Conservation (phyloP, 2,329 filamentous ascomycete genomes). For the Ambrosiella xylebori region DNA sequence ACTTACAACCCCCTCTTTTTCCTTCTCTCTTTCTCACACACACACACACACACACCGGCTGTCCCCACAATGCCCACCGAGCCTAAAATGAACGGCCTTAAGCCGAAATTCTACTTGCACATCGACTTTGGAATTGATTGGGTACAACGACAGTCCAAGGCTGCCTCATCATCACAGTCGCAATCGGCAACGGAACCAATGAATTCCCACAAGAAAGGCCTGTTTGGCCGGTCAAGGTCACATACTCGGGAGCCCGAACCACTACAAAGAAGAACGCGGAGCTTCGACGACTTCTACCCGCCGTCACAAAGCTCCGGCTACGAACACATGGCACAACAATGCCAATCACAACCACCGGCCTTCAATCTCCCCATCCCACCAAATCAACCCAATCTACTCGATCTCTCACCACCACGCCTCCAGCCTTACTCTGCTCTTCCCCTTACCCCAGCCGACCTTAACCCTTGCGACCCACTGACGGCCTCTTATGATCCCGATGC, state of each 20-base stretch:
- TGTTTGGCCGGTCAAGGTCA: conserved; percentile 12
- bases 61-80: conserved; percentile 14
- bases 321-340: neutral
- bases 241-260: conserved; percentile 15
- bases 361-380: neutral
- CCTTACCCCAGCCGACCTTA: conserved; percentile 9
- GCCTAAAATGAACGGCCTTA: conserved; percentile 8
- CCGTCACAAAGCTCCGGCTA: conserved; percentile 12
- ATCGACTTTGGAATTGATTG: conserved; percentile 36
- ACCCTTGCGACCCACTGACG: conserved; percentile 9
- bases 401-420: neutral
- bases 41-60: neutral
- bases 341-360: neutral
- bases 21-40: neutral
- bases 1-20: neutral
- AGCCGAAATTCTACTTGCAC: conserved; percentile 28
- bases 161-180: conserved; percentile 18
- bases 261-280: conserved; percentile 14
- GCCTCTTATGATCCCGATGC: neutral
- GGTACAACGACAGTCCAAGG: conserved; percentile 22
- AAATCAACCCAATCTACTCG: conserved; percentile 2
- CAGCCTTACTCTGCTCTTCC: conserved; percentile 6
- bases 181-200: conserved; percentile 28
- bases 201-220: neutral
- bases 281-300: conserved; percentile 28